These are phyloP conservation scores for Eucalyptus brandiana DNA, from an alignment of 345 rosid genomes.

Conservation along the genomic window DNA sequence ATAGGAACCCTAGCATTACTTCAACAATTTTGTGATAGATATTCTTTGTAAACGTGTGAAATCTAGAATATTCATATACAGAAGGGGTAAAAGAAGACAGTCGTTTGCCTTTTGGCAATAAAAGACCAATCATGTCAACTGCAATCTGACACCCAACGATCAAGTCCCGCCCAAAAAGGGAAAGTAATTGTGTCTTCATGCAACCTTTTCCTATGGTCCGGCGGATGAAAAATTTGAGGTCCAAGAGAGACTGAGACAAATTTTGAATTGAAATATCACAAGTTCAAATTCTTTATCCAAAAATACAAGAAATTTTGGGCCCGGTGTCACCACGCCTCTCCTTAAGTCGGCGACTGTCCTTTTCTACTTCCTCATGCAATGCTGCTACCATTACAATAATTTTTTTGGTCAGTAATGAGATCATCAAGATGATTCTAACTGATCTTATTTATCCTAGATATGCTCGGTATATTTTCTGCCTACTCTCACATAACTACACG, in stretches of 20 bases:
- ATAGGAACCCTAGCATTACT: not conserved
- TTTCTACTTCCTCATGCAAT: not conserved
- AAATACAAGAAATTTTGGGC: not conserved
- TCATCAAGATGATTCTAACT: not conserved
- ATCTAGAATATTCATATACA: not conserved
- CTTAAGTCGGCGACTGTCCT: not conserved
- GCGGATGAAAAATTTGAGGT: not conserved
- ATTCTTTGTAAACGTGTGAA: not conserved
- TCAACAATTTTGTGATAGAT: not conserved
- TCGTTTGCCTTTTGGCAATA: not conserved
- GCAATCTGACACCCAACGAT: not conserved
- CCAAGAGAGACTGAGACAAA: not conserved
- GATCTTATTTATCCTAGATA: not conserved
- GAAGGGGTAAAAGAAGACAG: not conserved
- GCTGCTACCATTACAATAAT: not conserved
- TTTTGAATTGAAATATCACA: not conserved
- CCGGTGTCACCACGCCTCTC: not conserved
- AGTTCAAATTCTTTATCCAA: not conserved
- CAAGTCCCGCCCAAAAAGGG: not conserved
- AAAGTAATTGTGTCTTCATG: not conserved
- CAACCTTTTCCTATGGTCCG: not conserved
- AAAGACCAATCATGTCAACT: not conserved
- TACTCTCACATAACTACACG: not conserved
- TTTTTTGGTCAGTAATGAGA: not conserved
- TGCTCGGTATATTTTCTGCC: not conserved